phyloP scores from a whole-genome alignment of 2,329 filamentous ascomycete genomes.

The Davidsoniella virescens region DNA sequence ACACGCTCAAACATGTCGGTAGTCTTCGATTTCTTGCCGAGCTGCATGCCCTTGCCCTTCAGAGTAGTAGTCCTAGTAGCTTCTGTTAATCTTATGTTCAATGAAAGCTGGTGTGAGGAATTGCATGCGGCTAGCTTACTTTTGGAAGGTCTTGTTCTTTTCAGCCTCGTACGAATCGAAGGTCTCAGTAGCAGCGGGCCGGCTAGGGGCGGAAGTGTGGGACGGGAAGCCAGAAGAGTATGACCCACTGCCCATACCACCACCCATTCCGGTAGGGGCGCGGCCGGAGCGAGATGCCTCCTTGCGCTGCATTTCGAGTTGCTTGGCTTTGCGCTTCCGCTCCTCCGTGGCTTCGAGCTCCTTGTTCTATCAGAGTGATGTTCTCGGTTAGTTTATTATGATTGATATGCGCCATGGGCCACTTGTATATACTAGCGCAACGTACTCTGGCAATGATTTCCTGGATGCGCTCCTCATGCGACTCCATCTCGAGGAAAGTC shows the following conservation, averaged over 20 bases:
- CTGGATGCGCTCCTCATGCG: conserved; percentile 95
- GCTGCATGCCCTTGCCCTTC: conserved; percentile 95
- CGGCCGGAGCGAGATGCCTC: conserved; percentile 70
- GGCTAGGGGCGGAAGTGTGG: conserved; percentile 31
- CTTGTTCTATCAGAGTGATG: conserved; percentile 56
- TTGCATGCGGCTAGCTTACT: conserved; percentile 32
- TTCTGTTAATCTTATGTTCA: conserved; percentile 7
- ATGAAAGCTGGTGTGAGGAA: conserved; percentile 6
- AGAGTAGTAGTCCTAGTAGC: conserved; percentile 40
- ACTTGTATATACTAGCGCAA: conserved; percentile 11
- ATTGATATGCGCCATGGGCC: conserved; percentile 9
- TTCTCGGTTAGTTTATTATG: conserved; percentile 11
- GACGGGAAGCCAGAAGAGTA: conserved; percentile 38
- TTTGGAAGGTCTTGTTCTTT: conserved; percentile 82
- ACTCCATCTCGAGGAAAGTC: conserved; percentile 98
- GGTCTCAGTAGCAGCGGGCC: conserved; percentile 54
- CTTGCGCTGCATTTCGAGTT: conserved; percentile 96
- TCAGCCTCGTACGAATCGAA: conserved; percentile 94
- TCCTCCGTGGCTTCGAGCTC: conserved; percentile 96
- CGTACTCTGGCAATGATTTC: conserved; percentile 84
- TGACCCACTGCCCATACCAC: conserved; percentile 29
- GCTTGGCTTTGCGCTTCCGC: conserved; percentile 95
- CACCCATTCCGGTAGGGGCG: conserved; percentile 22
- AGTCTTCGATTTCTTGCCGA: conserved; percentile 97
- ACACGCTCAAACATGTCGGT: conserved; percentile 96